These are phyloP conservation scores for Taiozyma onychis DNA, from an alignment of 1,139 yeast genomes.

Conservation along the genomic window DNA sequence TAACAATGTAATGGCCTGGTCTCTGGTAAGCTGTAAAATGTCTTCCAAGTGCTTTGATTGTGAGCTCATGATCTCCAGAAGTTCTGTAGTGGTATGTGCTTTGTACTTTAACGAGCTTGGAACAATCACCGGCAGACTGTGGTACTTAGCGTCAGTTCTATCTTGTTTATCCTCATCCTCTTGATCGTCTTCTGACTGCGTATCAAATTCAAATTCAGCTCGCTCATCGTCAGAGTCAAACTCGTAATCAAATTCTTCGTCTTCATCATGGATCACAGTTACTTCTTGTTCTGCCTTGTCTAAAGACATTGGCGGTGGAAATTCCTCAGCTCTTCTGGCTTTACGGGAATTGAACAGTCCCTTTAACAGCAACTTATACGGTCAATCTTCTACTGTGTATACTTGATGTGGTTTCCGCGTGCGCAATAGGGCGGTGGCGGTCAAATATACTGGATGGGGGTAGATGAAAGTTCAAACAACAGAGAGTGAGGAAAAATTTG, in stretches of 20 bases:
- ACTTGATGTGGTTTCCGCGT: background rate
- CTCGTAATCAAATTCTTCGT: background rate
- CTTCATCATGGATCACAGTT: background rate
- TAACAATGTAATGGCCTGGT: constrained; percentile 47
- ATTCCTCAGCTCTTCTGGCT: background rate
- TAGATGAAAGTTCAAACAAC: background rate
- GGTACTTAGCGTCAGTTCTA: constrained; percentile 5
- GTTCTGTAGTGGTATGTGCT: constrained; percentile 16
- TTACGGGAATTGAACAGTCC: background rate
- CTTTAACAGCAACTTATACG: background rate
- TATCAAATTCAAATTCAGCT: background rate
- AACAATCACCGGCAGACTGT: background rate
- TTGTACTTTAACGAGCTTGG: constrained; percentile 15
- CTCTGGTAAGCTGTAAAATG: constrained; percentile 32
- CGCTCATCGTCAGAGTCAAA: background rate
- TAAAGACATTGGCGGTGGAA: background rate
- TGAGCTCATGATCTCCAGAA: constrained; percentile 12
- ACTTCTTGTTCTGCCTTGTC: background rate
- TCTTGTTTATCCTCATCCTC: constrained; percentile 10
- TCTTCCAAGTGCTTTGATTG: constrained; percentile 22
- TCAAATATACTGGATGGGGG: background rate
- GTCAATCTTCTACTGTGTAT: background rate
- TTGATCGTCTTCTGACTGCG: constrained; percentile 36
- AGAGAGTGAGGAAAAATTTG: background rate
- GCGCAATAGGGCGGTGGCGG: background rate